Evolutionary conservation across 2,329 filamentous ascomycete genomes (phyloP), one percentile per base, ranked within the genome.

Genomic region (Fusarium acutatum): DNA sequence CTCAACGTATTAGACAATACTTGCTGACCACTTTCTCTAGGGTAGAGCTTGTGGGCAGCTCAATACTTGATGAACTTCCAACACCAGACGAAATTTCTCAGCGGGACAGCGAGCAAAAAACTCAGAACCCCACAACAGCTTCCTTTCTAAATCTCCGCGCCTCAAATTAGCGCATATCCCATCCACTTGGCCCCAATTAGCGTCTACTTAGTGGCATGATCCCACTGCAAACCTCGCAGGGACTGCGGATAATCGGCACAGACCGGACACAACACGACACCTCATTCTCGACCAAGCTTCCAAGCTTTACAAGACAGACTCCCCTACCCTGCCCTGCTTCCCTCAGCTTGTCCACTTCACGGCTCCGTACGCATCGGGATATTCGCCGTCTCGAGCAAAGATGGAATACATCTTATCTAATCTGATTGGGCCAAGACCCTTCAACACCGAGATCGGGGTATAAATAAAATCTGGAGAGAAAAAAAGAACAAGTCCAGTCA

Each of bases 401-500:
- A 58, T 66, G 34, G 34, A 38, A 35, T 43, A 44, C 38, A 71
- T 50, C 50, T 67, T 71, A 70, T 71, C 67, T 61, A 38, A 64
- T 74, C 58, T 71, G 66, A 73, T 74, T 74, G 71, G 67, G n/a
- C 32, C 41, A 35, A 32, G 24, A 26, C 60, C 35, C 22, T n/a
- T 38, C 46, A 22, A 67, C 32, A 69, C 57, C 52, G 66, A 74
- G 58, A 43, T 64, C 58, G 71, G 71, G 57, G 71, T 74, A 73
- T 74, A 74, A 73, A 72, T 70, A 73, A 70, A 73, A 73, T 73
- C 71, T 73, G 71, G 66, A 60, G 66, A 74, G 52, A 52, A 60
- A 64, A 64, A 60, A 24, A 46, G 50, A 49, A 28, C n/a, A 62
- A 44, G 26, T 63, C 32, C 41, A 50, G 44, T 47, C 44, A 47